Base-by-base conservation (phyloP, 2,329 filamentous ascomycete species). In the Diplocarpon mali region DNA sequence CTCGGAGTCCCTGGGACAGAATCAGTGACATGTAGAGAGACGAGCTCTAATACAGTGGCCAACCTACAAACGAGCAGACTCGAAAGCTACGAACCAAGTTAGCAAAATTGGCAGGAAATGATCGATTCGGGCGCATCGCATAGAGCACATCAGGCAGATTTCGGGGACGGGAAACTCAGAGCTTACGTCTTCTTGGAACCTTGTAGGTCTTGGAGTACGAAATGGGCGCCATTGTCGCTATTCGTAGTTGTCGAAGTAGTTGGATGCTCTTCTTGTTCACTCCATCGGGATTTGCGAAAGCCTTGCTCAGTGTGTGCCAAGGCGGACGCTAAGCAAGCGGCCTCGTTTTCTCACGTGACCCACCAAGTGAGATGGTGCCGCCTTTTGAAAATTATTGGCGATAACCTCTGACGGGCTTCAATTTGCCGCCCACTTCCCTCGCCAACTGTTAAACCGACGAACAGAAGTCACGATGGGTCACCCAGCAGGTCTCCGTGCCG, bases 41-140 rank as follows among this genome's bases (percentile, higher is more conserved):
- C 88, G 89, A 85, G 89, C 90, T 95, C 83, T 69, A 78, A 78
- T 81, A 94, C 84, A 96, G 84, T 96, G 92, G 90, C 84, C 88
- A 81, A 95, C 90, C 85, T 84, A 96, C 92, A 98, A 81, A 85
- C 92, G 92, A 76, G 92, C 92, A 73, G 89, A 90, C 85, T 96
- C 92, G 80, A 95, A 96, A 68, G 92, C 73, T 75, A 58, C 46
- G 47, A n/a, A n/a, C 45, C 40, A 42, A 47, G 58, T 72, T 62
- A 72, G 68, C 55, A 52, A 57, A 31, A 43, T 35, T 29, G 16
- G 31, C 7, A 14, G 15, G 7, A 14, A 9, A 11, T 44, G 3
- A 16, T 14, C 2, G 30, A 30, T 14, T 36, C 11, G 7, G 13
- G 35, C 24, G 32, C 29, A 41, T 36, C 11, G 27, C 34, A 24